Conservation (phyloP, 805 yeast species). For the Saturnispora bothae region DNA sequence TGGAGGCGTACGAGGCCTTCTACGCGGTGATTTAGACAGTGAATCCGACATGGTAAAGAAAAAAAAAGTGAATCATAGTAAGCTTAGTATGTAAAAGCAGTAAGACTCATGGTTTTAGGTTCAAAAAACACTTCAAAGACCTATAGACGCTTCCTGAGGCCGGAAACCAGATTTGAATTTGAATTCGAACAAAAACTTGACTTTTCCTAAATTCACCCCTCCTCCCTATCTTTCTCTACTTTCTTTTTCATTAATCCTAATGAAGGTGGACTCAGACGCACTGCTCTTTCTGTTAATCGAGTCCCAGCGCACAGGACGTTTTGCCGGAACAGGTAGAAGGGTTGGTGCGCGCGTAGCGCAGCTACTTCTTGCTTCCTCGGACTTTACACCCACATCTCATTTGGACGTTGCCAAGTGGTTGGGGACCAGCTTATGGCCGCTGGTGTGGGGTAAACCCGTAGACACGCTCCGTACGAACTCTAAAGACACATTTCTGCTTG, state of each 20-base stretch:
- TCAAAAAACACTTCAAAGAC: too few species aligned
- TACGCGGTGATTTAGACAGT: neutral
- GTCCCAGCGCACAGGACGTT: neutral
- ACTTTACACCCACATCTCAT: slow-evolving; percentile 19
- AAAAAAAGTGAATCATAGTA: too few species aligned
- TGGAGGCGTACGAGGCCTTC: slow-evolving; percentile 6
- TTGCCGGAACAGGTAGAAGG: slow-evolving; percentile 5
- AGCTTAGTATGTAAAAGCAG: too few species aligned
- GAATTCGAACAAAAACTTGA: too few species aligned
- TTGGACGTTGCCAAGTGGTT: slow-evolving; percentile 84
- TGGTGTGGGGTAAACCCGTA: slow-evolving; percentile 73
- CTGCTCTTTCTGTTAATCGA: neutral
- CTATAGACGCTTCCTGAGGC: too few species aligned
- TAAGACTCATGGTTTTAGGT: too few species aligned
- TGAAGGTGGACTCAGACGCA: slow-evolving; percentile 4
- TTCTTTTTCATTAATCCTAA: neutral
- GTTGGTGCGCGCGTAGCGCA: slow-evolving; percentile 15
- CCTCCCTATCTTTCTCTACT: neutral
- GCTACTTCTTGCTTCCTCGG: slow-evolving; percentile 34
- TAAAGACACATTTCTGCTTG: slow-evolving; percentile 68
- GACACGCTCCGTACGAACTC: slow-evolving; percentile 91
- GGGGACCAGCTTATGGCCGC: slow-evolving; percentile 86
- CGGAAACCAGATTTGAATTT: too few species aligned
- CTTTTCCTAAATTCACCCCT: too few species aligned
- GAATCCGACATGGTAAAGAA: neutral